Percentiles rank a stretch among this genome's conserved stretches.
Conservation (phyloP, 2,329 filamentous ascomycete species). For the Monilinia fructicola region DNA sequence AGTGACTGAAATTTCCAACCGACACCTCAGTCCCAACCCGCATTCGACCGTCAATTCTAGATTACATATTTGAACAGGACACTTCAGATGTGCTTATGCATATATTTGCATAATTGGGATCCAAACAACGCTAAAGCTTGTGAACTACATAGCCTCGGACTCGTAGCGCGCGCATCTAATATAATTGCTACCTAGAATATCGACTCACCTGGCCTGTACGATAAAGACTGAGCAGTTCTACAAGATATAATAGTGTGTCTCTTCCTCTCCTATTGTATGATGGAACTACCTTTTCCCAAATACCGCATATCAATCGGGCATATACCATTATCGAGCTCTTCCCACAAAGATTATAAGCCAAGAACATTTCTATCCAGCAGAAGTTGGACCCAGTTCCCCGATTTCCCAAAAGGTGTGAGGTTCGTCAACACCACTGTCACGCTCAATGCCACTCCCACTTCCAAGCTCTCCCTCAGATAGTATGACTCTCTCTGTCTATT, state of each 20-base stretch:
- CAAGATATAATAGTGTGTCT: neutral
- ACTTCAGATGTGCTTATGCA: neutral
- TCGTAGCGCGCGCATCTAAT: neutral
- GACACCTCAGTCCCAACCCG: neutral
- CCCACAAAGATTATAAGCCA: too few species aligned
- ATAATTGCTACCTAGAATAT: neutral
- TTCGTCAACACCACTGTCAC: slow-evolving; percentile 8
- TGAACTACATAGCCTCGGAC: neutral
- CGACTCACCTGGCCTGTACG: neutral
- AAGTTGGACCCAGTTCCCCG: neutral
- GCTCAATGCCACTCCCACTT: neutral
- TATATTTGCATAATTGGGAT: neutral
- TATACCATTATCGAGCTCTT: too few species aligned
- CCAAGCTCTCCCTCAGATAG: neutral
- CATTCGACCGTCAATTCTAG: neutral
- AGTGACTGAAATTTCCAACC: neutral
- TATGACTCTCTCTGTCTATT: neutral
- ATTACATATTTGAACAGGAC: neutral
- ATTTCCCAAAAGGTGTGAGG: neutral
- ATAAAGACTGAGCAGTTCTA: too few species aligned
- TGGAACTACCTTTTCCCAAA: too few species aligned
- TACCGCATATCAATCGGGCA: neutral
- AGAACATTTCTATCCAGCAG: neutral
- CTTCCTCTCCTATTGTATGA: neutral
- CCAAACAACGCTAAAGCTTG: neutral